Evolutionary conservation across 306 rosid species (phyloP).

Genomic region (Alnus rubra): DNA sequence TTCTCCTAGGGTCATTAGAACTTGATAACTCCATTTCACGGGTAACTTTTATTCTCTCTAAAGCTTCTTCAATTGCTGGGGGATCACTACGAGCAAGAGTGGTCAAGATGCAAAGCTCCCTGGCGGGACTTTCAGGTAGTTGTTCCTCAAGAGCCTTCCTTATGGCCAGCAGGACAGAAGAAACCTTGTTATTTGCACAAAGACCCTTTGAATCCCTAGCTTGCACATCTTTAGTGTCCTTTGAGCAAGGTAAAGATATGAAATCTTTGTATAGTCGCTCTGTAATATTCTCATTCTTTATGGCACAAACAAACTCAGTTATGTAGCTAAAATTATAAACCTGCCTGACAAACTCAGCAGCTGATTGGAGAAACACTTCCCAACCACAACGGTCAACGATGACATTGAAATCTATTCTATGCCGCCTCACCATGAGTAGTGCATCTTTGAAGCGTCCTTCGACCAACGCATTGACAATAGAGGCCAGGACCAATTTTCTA

Average conservation of each 20-base stretch:
- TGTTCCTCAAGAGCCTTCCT: conserved; percentile 85
- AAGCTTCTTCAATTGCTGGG: conserved; percentile 94
- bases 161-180: conserved; percentile 70
- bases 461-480: conserved; percentile 73
- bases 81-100: conserved; percentile 94
- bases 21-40: conserved; percentile 82
- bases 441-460: conserved; percentile 85
- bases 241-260: conserved; percentile 42
- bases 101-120: conserved; percentile 94
- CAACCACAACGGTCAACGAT: conserved; percentile 84
- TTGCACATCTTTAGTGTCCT: conserved; percentile 40
- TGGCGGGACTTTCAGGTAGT: conserved; percentile 68
- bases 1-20: conserved; percentile 53
- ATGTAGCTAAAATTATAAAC: conserved; percentile 79
- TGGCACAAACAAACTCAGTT: conserved; percentile 92
- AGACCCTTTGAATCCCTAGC: conserved; percentile 36
- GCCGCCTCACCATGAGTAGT: conserved; percentile 90
- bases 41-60: conserved; percentile 75
- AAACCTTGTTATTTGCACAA: conserved; percentile 63
- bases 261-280: conserved; percentile 65
- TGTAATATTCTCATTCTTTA: conserved; percentile 69
- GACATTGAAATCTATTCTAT: conserved; percentile 88
- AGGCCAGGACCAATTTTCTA: conserved; percentile 81
- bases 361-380: conserved; percentile 69
- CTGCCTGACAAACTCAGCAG: conserved; percentile 83